Conservation (phyloP, 768 basidiomycete genomes). For the Tremella fuciformis region DNA sequence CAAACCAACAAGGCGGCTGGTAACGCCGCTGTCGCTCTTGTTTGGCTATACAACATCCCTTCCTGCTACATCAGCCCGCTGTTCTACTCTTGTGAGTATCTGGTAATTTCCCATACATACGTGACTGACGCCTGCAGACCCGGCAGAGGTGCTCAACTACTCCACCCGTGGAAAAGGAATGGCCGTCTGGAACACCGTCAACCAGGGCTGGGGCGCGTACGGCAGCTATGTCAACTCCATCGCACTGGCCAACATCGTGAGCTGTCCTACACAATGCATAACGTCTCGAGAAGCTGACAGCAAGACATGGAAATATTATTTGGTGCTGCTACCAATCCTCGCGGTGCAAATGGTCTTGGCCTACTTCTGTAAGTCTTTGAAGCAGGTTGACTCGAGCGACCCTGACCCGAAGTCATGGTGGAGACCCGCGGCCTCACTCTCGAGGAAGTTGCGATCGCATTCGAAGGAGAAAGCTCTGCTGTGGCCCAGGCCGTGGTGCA, state of each 20-base stretch:
- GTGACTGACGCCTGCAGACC: neutral
- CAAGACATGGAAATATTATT: constrained; percentile 18
- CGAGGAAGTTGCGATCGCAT: neutral
- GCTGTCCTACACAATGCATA: too few relatives aligned
- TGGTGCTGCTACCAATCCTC: neutral
- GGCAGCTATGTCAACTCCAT: constrained; percentile 41
- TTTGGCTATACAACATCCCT: constrained; percentile 52
- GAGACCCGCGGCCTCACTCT: constrained; percentile 4
- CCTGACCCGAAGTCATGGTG: neutral
- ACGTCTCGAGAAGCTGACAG: too few relatives aligned
- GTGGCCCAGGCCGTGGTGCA: neutral
- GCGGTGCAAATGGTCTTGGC: neutral
- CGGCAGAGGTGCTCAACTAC: constrained; percentile 9
- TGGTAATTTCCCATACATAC: too few relatives aligned
- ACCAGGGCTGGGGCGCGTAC: constrained; percentile 8
- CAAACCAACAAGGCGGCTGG: constrained; percentile 44
- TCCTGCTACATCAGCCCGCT: constrained; percentile 38
- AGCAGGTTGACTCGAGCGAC: too few relatives aligned
- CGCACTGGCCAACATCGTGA: constrained; percentile 21
- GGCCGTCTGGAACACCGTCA: constrained; percentile 6
- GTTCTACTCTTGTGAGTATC: neutral
- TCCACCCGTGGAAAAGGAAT: constrained; percentile 7
- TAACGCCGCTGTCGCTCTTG: constrained; percentile 3
- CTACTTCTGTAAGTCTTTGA: neutral
- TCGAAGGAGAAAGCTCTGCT: neutral